These are phyloP conservation scores for Zea luxurians DNA, from an alignment of 176 grass and related monocot genomes.

Conservation along the genomic window DNA sequence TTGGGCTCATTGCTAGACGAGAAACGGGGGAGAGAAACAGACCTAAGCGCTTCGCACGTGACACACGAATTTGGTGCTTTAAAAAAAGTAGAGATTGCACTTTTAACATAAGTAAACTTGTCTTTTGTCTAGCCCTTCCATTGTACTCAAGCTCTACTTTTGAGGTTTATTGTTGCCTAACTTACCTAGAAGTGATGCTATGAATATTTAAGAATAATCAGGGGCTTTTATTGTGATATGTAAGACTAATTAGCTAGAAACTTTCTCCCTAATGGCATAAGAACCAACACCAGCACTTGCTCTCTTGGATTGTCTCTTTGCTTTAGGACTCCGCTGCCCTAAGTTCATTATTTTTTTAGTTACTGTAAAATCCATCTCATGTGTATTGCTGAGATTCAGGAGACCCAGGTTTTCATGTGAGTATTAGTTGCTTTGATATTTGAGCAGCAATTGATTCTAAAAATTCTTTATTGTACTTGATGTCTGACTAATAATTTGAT, in stretches of 20 bases:
- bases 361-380: background rate
- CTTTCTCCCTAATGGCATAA: background rate
- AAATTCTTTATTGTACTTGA: background rate
- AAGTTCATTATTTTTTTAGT: background rate
- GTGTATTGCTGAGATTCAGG: conserved; percentile 9
- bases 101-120: conserved; percentile 1
- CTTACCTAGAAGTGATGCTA: background rate
- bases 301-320: background rate
- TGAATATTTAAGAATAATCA: conserved; percentile 20
- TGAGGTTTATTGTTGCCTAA: conserved; percentile 3
- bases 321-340: background rate
- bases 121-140: background rate
- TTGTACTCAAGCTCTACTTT: conserved; percentile 2
- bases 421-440: conserved; percentile 2
- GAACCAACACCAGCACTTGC: background rate
- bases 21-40: too few relatives aligned
- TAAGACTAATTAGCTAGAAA: background rate
- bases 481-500: background rate
- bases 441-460: background rate
- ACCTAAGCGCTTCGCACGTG: too few relatives aligned
- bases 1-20: too few relatives aligned
- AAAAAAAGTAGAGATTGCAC: background rate
- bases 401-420: background rate
- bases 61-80: too few relatives aligned
- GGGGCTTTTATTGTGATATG: background rate